Evolutionary conservation across 192 early-diverging fungal genomes (phyloP), one percentile per base, ranked within the genome.

Genomic region (Linnemannia elongata): DNA sequence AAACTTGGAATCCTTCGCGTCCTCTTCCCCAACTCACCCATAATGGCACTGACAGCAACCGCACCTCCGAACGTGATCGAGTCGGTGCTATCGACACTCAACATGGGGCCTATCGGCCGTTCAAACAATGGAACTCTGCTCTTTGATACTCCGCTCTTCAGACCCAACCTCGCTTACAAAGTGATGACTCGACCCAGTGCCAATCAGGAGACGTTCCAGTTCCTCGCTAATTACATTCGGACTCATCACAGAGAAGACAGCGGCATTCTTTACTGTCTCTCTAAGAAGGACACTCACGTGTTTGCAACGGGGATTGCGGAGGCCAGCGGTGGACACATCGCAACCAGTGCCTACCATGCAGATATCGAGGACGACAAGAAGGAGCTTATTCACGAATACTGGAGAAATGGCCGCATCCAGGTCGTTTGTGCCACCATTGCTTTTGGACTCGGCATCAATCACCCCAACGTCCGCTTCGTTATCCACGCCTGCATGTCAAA

Each of bases 31-130:
- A 90, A 93, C 36, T 89, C 97, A 0, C 96, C 97, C 0, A 92
- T 97, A 30, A 98, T 98, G 94, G 98, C 98, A 9, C 88, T 99
- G 57, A 99, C 98, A 4, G 98, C 98, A 8, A 99, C 98, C 6
- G 97, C 98, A 17, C 44, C 85, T 38, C 76, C 72, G 36, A 74
- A 44, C 38, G 85, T 87, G 4, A 87, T 87, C 27, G 63, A 87
- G 42, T 87, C 85, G 27, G 80, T 87, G 6, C 24, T 87, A 17
- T 38, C 79, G 3, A 87, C 80, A 6, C 52, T 87, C 30, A 87
- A 87, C 60, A 9, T 87, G 44, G 10, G 45, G 1, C 83, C 89
- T 13, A 74, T 78, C 17, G 79, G 87, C 5, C 70, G 81, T n/a
- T 66, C 60, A 66, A n/a, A 52, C 15, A 69, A 72, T 30, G 89